Evolutionary conservation across 805 yeast species (phyloP).

Genomic region (Wickerhamiella alocasiicola): DNA sequence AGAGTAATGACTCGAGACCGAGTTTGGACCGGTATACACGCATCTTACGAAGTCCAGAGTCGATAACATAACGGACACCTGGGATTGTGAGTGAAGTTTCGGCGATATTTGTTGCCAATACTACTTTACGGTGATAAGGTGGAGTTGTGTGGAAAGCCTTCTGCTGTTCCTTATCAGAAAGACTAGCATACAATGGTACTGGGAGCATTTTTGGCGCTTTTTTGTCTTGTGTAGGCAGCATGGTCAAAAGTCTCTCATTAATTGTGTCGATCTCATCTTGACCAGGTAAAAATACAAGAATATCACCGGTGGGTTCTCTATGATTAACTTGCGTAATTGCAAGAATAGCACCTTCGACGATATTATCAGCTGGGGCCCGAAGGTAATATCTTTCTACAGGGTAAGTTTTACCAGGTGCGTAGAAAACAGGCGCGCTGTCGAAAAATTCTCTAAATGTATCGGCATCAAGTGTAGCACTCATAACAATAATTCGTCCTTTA

Average conservation of each 20-base stretch:
- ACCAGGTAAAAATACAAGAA: slow-evolving; percentile 87
- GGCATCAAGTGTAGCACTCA: slow-evolving; percentile 97
- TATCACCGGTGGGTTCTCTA: slow-evolving; percentile 76
- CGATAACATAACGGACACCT: slow-evolving; percentile 87
- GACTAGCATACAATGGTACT: slow-evolving; percentile 84
- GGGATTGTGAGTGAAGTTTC: slow-evolving; percentile 95
- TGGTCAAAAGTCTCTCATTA: slow-evolving; percentile 43
- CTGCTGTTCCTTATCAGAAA: slow-evolving; percentile 74
- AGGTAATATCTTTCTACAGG: slow-evolving; percentile 68
- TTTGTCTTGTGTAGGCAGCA: slow-evolving; percentile 44
- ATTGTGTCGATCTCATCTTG: slow-evolving; percentile 94
- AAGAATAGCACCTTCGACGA: slow-evolving; percentile 56
- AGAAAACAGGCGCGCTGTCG: slow-evolving; percentile 62
- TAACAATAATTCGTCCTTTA: slow-evolving; percentile 59
- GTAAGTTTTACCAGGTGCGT: slow-evolving; percentile 79
- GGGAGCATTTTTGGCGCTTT: slow-evolving; percentile 68
- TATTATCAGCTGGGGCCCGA: slow-evolving; percentile 55
- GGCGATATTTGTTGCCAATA: slow-evolving; percentile 90
- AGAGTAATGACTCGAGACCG: slow-evolving; percentile 82
- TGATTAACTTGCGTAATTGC: slow-evolving; percentile 46
- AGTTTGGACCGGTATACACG: slow-evolving; percentile 90
- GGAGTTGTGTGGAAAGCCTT: slow-evolving; percentile 60
- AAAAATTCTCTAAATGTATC: slow-evolving; percentile 70
- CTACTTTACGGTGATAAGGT: slow-evolving; percentile 65
- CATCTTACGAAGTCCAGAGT: slow-evolving; percentile 84